Evolutionary conservation across 1,284 basidiomycete species (phyloP).

Genomic region (Hypsizygus ulmarius): DNA sequence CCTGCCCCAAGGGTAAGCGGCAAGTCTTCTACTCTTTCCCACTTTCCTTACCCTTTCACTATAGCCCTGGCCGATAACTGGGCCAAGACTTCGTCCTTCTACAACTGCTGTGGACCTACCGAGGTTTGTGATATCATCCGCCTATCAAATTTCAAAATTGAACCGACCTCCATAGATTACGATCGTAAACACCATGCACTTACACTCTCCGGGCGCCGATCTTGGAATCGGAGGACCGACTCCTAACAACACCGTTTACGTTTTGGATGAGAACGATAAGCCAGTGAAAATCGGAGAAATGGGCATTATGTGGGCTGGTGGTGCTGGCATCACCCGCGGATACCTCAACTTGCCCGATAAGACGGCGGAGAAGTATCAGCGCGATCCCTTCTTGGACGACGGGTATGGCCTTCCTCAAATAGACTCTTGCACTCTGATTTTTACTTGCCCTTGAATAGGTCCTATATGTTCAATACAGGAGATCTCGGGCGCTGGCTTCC

Average conservation of each 20-base stretch:
- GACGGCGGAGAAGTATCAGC: slow-evolving; percentile 47
- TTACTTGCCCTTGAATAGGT: slow-evolving; percentile 26
- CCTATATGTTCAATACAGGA: slow-evolving; percentile 59
- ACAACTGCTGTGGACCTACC: slow-evolving; percentile 49
- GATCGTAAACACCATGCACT: slow-evolving; percentile 56
- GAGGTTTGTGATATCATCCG: slow-evolving; percentile 36
- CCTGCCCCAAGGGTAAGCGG: slow-evolving; percentile 48
- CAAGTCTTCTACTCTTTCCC: neutral
- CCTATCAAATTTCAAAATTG: no score
- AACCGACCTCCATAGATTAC: slow-evolving; percentile 39
- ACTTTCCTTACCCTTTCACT: neutral
- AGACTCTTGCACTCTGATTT: neutral
- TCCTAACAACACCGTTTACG: slow-evolving; percentile 57
- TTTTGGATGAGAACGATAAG: slow-evolving; percentile 48
- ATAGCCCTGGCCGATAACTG: slow-evolving; percentile 52
- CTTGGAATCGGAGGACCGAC: slow-evolving; percentile 53
- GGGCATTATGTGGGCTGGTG: slow-evolving; percentile 61
- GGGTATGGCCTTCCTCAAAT: slow-evolving; percentile 34
- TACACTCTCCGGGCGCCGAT: slow-evolving; percentile 40
- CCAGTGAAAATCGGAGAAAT: slow-evolving; percentile 50
- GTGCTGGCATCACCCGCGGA: slow-evolving; percentile 49
- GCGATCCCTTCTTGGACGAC: slow-evolving; percentile 49
- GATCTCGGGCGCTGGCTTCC: slow-evolving; percentile 43
- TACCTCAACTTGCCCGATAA: slow-evolving; percentile 57
- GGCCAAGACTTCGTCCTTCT: slow-evolving; percentile 40